Conservation (phyloP, 139 green algal genomes). For the Chlamydomonas schloesseri region DNA sequence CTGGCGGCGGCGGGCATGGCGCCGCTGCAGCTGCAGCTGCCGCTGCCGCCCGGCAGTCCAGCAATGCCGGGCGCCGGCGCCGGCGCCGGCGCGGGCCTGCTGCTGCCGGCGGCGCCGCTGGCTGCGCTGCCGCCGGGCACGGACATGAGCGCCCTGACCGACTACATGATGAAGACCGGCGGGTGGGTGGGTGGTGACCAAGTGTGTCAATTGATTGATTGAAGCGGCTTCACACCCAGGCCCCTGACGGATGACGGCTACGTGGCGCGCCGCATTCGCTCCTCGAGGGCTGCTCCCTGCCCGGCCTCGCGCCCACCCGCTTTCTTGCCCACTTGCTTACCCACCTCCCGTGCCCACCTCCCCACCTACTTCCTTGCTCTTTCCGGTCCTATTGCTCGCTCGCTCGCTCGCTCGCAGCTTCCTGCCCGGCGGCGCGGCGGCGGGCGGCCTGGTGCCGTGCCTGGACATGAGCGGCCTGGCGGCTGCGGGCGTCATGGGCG, state of each 20-base stretch:
- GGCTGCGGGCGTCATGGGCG: neutral
- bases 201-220: too few relatives aligned
- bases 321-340: too few relatives aligned
- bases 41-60: conserved; percentile 22
- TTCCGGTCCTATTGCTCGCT: too few relatives aligned
- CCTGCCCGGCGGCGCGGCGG: neutral
- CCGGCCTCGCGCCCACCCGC: too few relatives aligned
- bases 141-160: conserved; percentile 18
- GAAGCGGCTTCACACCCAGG: too few relatives aligned
- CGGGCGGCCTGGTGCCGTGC: conserved; percentile 17
- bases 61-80: neutral
- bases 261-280: too few relatives aligned
- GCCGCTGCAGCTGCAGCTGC: neutral
- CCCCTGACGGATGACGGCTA: too few relatives aligned
- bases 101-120: neutral
- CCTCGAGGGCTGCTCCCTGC: too few relatives aligned
- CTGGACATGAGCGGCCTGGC: conserved; percentile 22
- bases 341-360: too few relatives aligned
- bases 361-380: too few relatives aligned
- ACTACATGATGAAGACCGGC: conserved; percentile 38
- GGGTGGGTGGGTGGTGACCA: conserved; percentile 12
- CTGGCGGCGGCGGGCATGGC: conserved; percentile 1
- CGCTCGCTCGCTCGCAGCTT: too few relatives aligned
- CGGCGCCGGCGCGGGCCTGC: neutral
- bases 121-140: neutral